Evolutionary conservation across 179 eudicot species (phyloP).

Genomic region (Kewa caespitosa): DNA sequence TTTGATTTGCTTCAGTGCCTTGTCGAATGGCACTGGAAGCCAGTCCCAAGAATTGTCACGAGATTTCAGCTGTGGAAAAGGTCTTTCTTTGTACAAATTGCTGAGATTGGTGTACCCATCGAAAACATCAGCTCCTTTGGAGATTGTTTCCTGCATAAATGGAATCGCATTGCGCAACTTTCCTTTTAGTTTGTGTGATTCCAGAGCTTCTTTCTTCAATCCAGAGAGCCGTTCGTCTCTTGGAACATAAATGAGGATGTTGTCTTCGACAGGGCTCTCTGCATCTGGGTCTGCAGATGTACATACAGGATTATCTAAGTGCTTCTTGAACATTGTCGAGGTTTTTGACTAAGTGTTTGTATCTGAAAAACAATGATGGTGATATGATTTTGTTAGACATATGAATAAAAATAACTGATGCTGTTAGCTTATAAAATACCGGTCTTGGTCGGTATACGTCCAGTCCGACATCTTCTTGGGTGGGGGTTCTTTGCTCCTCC

Average conservation of each 20-base stretch:
- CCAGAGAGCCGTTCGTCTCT: neutral
- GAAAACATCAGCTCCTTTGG: neutral
- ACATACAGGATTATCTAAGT: too few relatives aligned
- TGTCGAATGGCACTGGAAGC: neutral
- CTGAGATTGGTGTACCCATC: neutral
- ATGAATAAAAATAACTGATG: neutral
- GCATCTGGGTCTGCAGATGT: neutral
- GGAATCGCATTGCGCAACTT: neutral
- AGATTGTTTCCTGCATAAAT: neutral
- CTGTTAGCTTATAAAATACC: slow-evolving; percentile 28
- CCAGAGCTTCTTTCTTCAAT: neutral
- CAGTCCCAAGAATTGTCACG: neutral
- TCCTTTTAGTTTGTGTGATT: neutral
- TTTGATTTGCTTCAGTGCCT: neutral
- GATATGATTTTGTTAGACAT: neutral
- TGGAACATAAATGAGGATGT: neutral
- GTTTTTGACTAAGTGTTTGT: too few relatives aligned
- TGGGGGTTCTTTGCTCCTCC: slow-evolving; percentile 54
- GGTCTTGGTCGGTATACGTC: slow-evolving; percentile 40
- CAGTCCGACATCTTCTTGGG: slow-evolving; percentile 65
- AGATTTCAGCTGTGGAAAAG: neutral
- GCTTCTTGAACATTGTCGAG: too few relatives aligned
- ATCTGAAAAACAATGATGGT: too few relatives aligned
- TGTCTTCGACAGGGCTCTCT: neutral
- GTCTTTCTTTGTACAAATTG: neutral